These are phyloP conservation scores for Smallanthus sonchifolius DNA, from an alignment of 129 eudicot species.

Conservation along the genomic window DNA sequence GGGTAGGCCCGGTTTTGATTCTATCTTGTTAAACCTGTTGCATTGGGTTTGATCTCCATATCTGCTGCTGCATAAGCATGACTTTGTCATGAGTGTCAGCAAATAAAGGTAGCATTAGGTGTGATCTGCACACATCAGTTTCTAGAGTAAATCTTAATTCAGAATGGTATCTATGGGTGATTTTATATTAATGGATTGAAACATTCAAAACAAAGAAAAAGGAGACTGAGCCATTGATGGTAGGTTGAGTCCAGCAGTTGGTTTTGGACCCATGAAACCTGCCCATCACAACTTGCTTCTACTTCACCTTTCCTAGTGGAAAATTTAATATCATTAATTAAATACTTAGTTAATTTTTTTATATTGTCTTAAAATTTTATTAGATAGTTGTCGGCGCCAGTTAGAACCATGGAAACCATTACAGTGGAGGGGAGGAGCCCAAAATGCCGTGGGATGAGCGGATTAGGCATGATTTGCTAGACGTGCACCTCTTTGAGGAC, in stretches of 20 bases:
- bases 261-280: conserved; percentile 28
- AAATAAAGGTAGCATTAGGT: conserved; percentile 13
- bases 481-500: no score
- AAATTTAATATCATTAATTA: background rate
- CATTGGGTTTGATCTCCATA: conserved; percentile 31
- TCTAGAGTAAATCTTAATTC: background rate
- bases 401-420: no score
- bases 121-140: conserved; percentile 22
- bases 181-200: conserved; percentile 1
- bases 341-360: background rate
- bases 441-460: no score
- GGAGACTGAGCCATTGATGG: conserved; percentile 2
- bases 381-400: no score
- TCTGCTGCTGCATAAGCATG: conserved; percentile 32
- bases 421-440: no score
- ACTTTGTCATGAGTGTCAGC: conserved; percentile 14
- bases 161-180: background rate
- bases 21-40: conserved; percentile 4
- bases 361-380: background rate
- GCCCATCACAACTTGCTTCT: conserved; percentile 5
- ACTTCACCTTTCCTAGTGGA: conserved; percentile 6
- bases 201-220: conserved; percentile 15
- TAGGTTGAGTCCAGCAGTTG: conserved; percentile 21
- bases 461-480: no score
- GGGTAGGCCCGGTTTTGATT: conserved; percentile 24